phyloP scores from a whole-genome alignment of 805 yeast genomes.

The Candida hispaniensis region DNA sequence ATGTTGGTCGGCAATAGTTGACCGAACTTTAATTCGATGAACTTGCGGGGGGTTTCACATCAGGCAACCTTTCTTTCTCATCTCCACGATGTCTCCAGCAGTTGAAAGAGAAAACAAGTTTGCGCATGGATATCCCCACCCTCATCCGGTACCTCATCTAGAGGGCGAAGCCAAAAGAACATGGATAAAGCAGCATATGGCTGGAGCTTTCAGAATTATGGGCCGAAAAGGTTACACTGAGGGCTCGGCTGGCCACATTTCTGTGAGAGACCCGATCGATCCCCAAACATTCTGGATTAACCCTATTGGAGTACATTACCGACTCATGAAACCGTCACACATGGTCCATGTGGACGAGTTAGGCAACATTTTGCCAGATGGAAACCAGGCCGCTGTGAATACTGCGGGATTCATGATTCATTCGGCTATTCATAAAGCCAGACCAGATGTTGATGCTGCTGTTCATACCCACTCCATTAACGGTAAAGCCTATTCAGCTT shows the following conservation, averaged over 20 bases:
- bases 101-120: constrained; percentile 12
- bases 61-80: no score
- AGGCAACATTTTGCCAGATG: constrained; percentile 54
- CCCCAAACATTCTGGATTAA: constrained; percentile 82
- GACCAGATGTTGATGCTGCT: constrained; percentile 64
- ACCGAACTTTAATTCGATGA: no score
- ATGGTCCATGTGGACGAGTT: constrained; percentile 53
- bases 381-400: constrained; percentile 44
- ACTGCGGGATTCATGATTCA: constrained; percentile 65
- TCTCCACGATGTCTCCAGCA: constrained; percentile 11
- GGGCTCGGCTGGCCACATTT: constrained; percentile 80
- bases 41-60: no score
- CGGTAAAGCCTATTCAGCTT: constrained; percentile 56
- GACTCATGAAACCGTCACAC: constrained; percentile 46
- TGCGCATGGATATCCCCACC: constrained; percentile 23
- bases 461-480: constrained; percentile 58
- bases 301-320: constrained; percentile 73
- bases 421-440: constrained; percentile 52
- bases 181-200: constrained; percentile 61
- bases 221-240: constrained; percentile 68
- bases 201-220: constrained; percentile 74
- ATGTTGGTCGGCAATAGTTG: no score
- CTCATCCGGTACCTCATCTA: constrained; percentile 43
- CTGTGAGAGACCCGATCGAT: constrained; percentile 73
- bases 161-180: constrained; percentile 38